phyloP scores from a whole-genome alignment of 1,139 yeast species.

The Nadsonia commutata region DNA sequence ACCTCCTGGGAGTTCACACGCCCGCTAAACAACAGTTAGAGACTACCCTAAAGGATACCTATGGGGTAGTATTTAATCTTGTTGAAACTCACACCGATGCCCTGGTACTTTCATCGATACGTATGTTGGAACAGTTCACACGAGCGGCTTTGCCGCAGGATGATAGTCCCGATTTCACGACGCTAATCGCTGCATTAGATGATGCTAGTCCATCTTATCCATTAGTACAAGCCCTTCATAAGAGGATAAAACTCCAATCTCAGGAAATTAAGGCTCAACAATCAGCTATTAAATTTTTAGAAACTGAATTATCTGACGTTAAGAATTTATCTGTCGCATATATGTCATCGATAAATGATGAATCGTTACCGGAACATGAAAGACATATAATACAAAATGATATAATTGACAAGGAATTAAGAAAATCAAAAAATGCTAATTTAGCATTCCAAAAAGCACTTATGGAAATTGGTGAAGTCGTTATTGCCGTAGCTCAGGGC shows the following conservation, averaged over 20 bases:
- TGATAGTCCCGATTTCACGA: background rate
- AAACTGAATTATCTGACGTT: slow-evolving; percentile 24
- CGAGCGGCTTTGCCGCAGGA: background rate
- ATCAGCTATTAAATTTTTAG: slow-evolving; percentile 24
- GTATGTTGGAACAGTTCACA: background rate
- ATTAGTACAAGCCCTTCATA: slow-evolving; percentile 12
- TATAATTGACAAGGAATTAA: slow-evolving; percentile 28
- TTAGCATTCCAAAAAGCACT: slow-evolving; percentile 65
- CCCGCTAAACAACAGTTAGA: background rate
- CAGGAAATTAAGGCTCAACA: slow-evolving; percentile 24
- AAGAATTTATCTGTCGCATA: slow-evolving; percentile 23
- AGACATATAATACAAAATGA: slow-evolving; percentile 21
- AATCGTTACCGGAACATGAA: slow-evolving; percentile 15
- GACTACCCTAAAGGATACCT: background rate
- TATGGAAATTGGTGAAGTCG: slow-evolving; percentile 68
- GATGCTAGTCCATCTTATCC: background rate
- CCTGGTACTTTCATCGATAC: background rate
- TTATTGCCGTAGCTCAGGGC: slow-evolving; percentile 74
- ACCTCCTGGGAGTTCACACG: background rate
- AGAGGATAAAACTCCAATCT: slow-evolving; percentile 25
- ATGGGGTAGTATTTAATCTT: background rate
- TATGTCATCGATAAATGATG: slow-evolving; percentile 9
- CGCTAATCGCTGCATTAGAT: background rate
- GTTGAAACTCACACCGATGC: background rate
- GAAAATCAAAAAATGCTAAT: slow-evolving; percentile 48